These are phyloP conservation scores for Dactylellina leptospora DNA, from an alignment of 2,329 filamentous ascomycete species.

Conservation along the genomic window DNA sequence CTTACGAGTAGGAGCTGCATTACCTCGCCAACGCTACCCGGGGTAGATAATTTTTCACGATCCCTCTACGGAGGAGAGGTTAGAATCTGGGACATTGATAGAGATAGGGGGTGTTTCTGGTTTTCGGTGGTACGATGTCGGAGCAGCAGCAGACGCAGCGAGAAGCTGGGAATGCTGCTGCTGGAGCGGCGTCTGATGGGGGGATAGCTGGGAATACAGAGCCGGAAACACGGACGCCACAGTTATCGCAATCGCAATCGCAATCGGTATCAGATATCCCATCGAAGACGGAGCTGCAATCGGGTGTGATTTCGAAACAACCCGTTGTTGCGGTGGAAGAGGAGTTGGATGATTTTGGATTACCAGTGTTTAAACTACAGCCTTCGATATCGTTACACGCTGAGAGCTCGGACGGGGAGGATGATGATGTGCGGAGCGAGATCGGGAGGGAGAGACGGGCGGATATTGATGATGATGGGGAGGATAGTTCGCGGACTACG, in stretches of 20 bases:
- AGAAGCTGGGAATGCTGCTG: conserved; percentile 5
- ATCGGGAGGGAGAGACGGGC: conserved; percentile 13
- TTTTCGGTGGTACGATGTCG: too few species aligned
- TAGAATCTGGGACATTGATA: too few species aligned
- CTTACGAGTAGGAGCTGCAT: too few species aligned
- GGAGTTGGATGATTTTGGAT: conserved; percentile 44
- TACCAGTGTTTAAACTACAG: conserved; percentile 41
- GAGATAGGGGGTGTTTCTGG: too few species aligned
- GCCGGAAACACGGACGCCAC: conserved; percentile 54
- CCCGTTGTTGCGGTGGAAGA: conserved; percentile 55
- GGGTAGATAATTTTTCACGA: too few species aligned
- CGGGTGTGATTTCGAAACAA: neutral
- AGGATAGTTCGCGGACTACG: conserved; percentile 45
- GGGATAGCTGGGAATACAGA: conserved; percentile 59
- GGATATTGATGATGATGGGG: conserved; percentile 20
- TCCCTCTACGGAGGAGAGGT: too few species aligned
- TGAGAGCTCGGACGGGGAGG: conserved; percentile 48
- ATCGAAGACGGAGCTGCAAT: conserved; percentile 60
- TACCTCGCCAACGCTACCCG: too few species aligned
- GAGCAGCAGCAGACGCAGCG: conserved; percentile 17
- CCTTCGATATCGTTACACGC: conserved; percentile 24
- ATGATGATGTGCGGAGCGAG: conserved; percentile 28
- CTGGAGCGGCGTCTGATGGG: conserved; percentile 54
- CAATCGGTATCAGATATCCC: too few species aligned
- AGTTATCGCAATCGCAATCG: neutral